Base-by-base conservation (phyloP, 495 filamentous ascomycete species). In the Trichocladium uniseriatum region DNA sequence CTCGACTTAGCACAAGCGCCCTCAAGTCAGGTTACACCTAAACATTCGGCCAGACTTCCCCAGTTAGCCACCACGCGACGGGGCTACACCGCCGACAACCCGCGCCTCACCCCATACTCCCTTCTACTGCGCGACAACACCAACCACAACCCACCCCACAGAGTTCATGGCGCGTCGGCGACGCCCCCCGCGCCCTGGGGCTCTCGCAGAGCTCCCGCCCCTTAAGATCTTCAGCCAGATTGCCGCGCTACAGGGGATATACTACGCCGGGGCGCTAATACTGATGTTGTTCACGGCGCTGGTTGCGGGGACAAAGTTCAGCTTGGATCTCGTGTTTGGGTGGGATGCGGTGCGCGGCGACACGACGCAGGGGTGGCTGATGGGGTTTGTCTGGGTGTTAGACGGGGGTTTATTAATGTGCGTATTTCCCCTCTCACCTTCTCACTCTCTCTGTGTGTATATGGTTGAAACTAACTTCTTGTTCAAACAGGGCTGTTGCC, bases 361-460 rank as follows among this genome's bases (percentile, higher is more conserved):
- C 70, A 95, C 84, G 5, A 89, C 89, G 6, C 77, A 87, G 32
- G 92, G 92, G 37, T 99, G 91, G 91, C 84, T 90, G 64, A 58
- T 94, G 54, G 88, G 86, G 3, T 72, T 95, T 48, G 81, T 94
- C 10, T 95, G 89, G 89, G 60, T 95, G 63, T 66, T 94, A 57
- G 83, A 84, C 59, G 80, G 81, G 44, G 69, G 86, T 11, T 68
- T 88, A 49, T 60, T 65, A n/a, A 80, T 83, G 91, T 96, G 64
- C 35, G 80, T 80, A 13, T 53, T n/a, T 16, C 43, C 24, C 38
- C 34, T 35, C 48, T 39, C 37, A 32, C 11, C 31, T 34, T 46
- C n/a, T 38, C 7, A 21, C 49, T 37, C 49, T 37, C 28, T 38
- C n/a, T 46, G 31, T 46, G 3, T 28, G 24, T n/a, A n/a, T n/a